Conservation (phyloP, 305 asterid genomes). For the Plantago lanceolata region DNA sequence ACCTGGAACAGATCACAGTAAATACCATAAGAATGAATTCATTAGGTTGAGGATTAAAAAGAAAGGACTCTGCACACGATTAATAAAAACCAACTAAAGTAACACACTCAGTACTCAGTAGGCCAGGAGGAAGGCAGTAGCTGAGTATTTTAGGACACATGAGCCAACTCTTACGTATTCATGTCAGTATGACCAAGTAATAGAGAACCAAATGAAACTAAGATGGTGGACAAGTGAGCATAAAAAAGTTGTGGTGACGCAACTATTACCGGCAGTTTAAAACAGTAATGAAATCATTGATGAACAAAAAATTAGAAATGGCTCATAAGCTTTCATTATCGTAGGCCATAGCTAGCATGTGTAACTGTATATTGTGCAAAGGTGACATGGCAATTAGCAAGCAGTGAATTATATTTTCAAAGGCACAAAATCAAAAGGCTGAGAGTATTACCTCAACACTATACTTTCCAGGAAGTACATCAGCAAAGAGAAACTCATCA, state of each 20-base stretch:
- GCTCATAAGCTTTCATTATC: not conserved
- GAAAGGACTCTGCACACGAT: slow-evolving; percentile 18
- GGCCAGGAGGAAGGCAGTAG: slow-evolving; percentile 9
- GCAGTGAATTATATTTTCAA: slow-evolving; percentile 1
- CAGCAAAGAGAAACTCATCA: slow-evolving; percentile 60
- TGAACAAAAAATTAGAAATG: slow-evolving; percentile 1
- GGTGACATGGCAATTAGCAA: too few relatives aligned
- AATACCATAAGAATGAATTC: slow-evolving; percentile 15
- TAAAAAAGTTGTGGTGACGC: slow-evolving; percentile 6
- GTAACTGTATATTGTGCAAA: not conserved
- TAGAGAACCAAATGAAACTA: slow-evolving; percentile 6
- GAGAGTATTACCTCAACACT: slow-evolving; percentile 69
- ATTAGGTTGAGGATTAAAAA: slow-evolving; percentile 5
- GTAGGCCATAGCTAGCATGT: too few relatives aligned
- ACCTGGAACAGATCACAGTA: slow-evolving; percentile 46
- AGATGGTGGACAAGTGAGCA: slow-evolving; percentile 3
- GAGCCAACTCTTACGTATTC: slow-evolving; percentile 10
- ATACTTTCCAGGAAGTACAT: slow-evolving; percentile 86
- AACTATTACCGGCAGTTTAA: slow-evolving; percentile 18
- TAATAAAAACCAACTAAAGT: slow-evolving; percentile 18
- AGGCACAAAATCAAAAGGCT: slow-evolving; percentile 23
- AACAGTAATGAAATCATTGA: slow-evolving; percentile 8
- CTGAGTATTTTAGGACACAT: slow-evolving; percentile 12
- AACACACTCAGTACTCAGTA: slow-evolving; percentile 16
- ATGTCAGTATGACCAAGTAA: slow-evolving; percentile 7